Evolutionary conservation across 345 rosid genomes (phyloP).

Genomic region (Populus deltoides): DNA sequence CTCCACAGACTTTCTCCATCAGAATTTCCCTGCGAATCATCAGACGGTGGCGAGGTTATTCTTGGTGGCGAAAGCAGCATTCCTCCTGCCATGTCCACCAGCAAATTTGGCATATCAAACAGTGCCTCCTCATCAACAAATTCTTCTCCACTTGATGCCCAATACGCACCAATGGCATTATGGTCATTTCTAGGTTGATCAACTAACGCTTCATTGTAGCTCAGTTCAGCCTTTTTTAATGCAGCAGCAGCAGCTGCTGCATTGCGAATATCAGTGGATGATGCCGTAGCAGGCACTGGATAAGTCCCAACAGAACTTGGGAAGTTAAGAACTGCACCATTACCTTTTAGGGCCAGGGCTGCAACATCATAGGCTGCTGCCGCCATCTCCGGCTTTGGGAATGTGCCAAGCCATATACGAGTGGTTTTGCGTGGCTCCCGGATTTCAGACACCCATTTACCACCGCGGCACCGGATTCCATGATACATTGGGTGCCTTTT

Average conservation of each 20-base stretch:
- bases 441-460: conserved; percentile 91
- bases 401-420: conserved; percentile 94
- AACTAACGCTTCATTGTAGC: background rate
- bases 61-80: conserved; percentile 84
- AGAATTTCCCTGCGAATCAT: conserved; percentile 59
- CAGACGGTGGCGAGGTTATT: conserved; percentile 45
- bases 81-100: conserved; percentile 92
- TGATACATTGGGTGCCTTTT: conserved; percentile 50
- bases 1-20: conserved; percentile 72
- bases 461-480: conserved; percentile 75
- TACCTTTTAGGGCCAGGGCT: conserved; percentile 70
- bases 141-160: conserved; percentile 6
- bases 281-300: conserved; percentile 57
- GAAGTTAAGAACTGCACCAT: conserved; percentile 64
- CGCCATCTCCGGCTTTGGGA: conserved; percentile 77
- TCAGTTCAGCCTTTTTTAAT: conserved; percentile 29
- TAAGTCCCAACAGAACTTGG: conserved; percentile 47
- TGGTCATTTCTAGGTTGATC: background rate
- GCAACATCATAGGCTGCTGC: conserved; percentile 91
- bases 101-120: conserved; percentile 72
- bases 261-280: conserved; percentile 57
- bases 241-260: conserved; percentile 69
- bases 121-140: conserved; percentile 77
- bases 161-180: background rate
- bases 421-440: conserved; percentile 85